Conservation (phyloP, 2,329 filamentous ascomycete species). For the Clarireedia hainanense region DNA sequence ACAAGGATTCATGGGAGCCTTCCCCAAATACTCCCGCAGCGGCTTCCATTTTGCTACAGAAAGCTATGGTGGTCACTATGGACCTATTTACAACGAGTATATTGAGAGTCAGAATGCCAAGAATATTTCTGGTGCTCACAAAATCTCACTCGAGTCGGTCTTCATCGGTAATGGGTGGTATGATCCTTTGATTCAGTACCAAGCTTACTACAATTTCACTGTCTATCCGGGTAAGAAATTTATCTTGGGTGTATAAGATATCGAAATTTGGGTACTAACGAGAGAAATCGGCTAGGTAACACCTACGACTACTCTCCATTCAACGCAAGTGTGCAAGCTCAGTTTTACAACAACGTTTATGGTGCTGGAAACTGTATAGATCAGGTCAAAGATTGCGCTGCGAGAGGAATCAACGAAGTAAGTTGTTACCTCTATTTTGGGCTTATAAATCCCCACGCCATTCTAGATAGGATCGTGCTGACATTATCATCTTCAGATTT, state of each 20-base stretch:
- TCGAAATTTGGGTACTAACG: not conserved
- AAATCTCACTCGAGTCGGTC: slow-evolving; percentile 41
- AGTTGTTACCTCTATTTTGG: not conserved
- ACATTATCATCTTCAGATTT: slow-evolving; percentile 31
- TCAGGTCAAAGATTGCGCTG: slow-evolving; percentile 46
- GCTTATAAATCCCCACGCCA: not conserved
- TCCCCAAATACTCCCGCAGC: slow-evolving; percentile 41
- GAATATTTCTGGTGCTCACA: slow-evolving; percentile 38
- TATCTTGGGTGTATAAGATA: not conserved
- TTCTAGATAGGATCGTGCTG: not conserved
- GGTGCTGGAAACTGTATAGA: slow-evolving; percentile 54
- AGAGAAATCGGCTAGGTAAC: slow-evolving; percentile 31
- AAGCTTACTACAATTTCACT: slow-evolving; percentile 50
- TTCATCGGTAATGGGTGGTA: slow-evolving; percentile 53
- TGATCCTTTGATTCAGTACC: slow-evolving; percentile 47
- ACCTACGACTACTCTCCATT: slow-evolving; percentile 47
- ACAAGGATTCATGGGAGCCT: slow-evolving; percentile 56
- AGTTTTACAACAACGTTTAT: slow-evolving; percentile 53
- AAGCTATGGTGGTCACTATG: slow-evolving; percentile 51
- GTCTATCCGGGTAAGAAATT: slow-evolving; percentile 28
- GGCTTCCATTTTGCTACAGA: slow-evolving; percentile 49
- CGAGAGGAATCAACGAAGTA: slow-evolving; percentile 37
- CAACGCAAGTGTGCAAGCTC: slow-evolving; percentile 39
- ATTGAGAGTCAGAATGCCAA: slow-evolving; percentile 54
- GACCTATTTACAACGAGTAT: slow-evolving; percentile 48